These are phyloP conservation scores for Citrus sp. DNA, from an alignment of 345 rosid genomes.

Conservation along the genomic window DNA sequence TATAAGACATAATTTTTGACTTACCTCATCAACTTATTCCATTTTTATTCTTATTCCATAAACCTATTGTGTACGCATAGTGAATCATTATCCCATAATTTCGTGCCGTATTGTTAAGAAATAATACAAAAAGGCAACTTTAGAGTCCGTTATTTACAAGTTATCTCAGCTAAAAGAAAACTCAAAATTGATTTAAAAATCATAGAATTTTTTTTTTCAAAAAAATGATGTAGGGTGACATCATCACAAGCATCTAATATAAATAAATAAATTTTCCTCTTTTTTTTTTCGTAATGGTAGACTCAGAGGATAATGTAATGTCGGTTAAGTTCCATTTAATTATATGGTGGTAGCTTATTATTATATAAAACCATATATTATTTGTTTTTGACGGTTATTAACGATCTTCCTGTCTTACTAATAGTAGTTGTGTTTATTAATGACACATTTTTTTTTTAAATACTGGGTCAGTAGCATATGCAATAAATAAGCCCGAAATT, in stretches of 20 bases:
- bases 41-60: not conserved
- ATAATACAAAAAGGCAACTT: not conserved
- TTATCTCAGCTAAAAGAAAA: not conserved
- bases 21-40: slow-evolving; percentile 8
- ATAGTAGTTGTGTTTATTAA: not conserved
- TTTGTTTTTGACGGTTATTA: slow-evolving; percentile 12
- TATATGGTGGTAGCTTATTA: slow-evolving; percentile 5
- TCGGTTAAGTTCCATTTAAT: slow-evolving; percentile 12
- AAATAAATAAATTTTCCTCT: too few species aligned
- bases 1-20: slow-evolving; percentile 3
- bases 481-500: not conserved
- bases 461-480: not conserved
- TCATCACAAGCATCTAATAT: not conserved
- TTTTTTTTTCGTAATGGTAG: not conserved
- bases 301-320: slow-evolving; percentile 14
- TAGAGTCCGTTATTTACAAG: slow-evolving; percentile 7
- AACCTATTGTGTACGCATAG: not conserved
- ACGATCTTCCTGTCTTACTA: slow-evolving; percentile 4
- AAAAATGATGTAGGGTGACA: not conserved
- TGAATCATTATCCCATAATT: slow-evolving; percentile 13
- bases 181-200: not conserved
- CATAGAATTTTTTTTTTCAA: not conserved
- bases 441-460: not conserved
- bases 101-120: slow-evolving; percentile 15
- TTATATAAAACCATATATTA: not conserved